Percentiles rank a stretch among this genome's conserved stretches.
phyloP scores from a whole-genome alignment of 2,329 filamentous ascomycete species.

The Hymenoscyphus occultus region DNA sequence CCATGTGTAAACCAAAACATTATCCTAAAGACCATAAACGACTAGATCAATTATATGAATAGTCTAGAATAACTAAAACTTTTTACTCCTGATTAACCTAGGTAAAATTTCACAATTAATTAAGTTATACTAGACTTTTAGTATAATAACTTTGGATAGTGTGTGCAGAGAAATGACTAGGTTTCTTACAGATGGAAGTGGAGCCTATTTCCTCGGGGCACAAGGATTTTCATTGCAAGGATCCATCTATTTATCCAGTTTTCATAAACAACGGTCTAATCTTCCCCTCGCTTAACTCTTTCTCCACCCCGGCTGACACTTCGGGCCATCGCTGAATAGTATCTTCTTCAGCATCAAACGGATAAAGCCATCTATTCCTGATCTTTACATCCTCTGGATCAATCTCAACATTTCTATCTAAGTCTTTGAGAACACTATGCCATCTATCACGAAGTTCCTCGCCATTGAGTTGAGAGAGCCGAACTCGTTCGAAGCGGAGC shows the following conservation, averaged over 20 bases:
- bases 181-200: too few relatives aligned
- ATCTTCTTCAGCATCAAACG: constrained; percentile 45
- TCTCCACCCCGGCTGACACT: constrained; percentile 39
- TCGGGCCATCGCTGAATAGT: constrained; percentile 42
- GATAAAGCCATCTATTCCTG: constrained; percentile 46
- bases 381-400: constrained; percentile 47
- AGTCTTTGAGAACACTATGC: constrained; percentile 43
- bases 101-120: too few relatives aligned
- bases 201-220: too few relatives aligned
- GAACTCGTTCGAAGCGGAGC: constrained; percentile 41
- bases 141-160: too few relatives aligned
- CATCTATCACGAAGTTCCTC: constrained; percentile 44
- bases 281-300: constrained; percentile 38
- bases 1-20: too few relatives aligned
- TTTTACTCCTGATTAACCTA: too few relatives aligned
- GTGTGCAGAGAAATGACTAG: too few relatives aligned
- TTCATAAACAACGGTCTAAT: constrained; percentile 39
- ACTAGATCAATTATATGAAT: too few relatives aligned
- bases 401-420: constrained; percentile 43
- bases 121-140: too few relatives aligned
- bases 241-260: not conserved
- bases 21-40: too few relatives aligned
- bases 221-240: too few relatives aligned
- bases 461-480: constrained; percentile 44
- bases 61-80: too few relatives aligned